A percentile compares a stretch with the other conserved stretches of the same genome.
phyloP scores from a whole-genome alignment of 2,329 filamentous ascomycete species.

The Epichloe elymi region DNA sequence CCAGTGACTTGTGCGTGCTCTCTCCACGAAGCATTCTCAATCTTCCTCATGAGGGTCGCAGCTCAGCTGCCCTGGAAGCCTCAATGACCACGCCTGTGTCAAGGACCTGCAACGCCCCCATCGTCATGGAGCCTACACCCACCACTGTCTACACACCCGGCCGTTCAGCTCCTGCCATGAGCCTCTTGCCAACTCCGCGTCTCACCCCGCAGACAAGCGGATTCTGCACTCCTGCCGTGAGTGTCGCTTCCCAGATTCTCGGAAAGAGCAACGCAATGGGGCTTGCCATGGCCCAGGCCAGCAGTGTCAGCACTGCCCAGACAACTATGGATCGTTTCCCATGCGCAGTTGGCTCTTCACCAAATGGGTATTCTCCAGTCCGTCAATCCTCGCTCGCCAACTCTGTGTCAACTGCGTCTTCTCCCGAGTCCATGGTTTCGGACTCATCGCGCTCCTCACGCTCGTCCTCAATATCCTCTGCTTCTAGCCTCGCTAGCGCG shows the following conservation, averaged over 20 bases:
- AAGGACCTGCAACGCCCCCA: slow-evolving; percentile 28
- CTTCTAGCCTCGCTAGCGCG: slow-evolving; percentile 48
- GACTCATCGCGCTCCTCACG: slow-evolving; percentile 48
- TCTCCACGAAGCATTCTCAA: slow-evolving; percentile 33
- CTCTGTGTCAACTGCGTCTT: slow-evolving; percentile 49
- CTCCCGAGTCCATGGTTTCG: slow-evolving; percentile 55
- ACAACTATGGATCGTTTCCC: slow-evolving; percentile 38
- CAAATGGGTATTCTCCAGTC: slow-evolving; percentile 32
- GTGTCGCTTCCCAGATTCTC: slow-evolving; percentile 36
- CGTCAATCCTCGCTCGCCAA: slow-evolving; percentile 52
- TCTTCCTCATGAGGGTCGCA: slow-evolving; percentile 24
- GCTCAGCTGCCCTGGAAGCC: slow-evolving; percentile 22
- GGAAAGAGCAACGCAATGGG: slow-evolving; percentile 44
- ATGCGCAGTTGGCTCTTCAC: slow-evolving; percentile 34
- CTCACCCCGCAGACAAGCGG: slow-evolving; percentile 42
- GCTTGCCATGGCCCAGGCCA: slow-evolving; percentile 44
- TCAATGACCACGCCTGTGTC: slow-evolving; percentile 27
- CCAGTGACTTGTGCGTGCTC: slow-evolving; percentile 22
- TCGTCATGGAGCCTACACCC: slow-evolving; percentile 34
- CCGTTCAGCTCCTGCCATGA: slow-evolving; percentile 38
- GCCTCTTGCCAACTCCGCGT: slow-evolving; percentile 44
- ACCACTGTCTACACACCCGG: slow-evolving; percentile 30
- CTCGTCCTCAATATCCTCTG: slow-evolving; percentile 51
- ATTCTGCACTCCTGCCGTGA: slow-evolving; percentile 47
- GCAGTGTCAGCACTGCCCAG: slow-evolving; percentile 31